Evolutionary conservation across 257 asterid species (phyloP).

Genomic region (Solanum ossicruentum): DNA sequence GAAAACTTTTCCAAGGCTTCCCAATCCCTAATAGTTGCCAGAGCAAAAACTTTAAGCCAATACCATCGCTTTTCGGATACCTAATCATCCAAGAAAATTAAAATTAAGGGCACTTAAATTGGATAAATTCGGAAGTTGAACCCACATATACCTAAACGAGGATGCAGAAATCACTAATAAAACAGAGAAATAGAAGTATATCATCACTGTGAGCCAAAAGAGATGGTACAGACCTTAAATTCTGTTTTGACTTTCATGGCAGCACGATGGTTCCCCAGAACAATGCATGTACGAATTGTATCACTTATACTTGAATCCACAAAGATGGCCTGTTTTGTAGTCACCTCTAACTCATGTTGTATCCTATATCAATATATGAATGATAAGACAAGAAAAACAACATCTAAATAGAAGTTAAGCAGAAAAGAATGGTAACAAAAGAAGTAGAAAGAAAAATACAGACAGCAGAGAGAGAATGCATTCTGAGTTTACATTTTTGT

Average conservation of each 20-base stretch:
- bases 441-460: background rate
- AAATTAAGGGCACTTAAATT: background rate
- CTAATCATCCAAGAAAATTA: conserved; percentile 25
- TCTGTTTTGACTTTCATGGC: conserved; percentile 72
- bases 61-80: conserved; percentile 96
- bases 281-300: conserved; percentile 93
- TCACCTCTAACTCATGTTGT: conserved; percentile 74
- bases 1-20: conserved; percentile 81
- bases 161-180: background rate
- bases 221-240: conserved; percentile 53
- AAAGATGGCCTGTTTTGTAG: conserved; percentile 83
- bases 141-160: background rate
- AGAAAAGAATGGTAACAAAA: background rate
- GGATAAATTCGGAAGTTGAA: background rate
- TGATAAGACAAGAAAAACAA: background rate
- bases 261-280: conserved; percentile 76
- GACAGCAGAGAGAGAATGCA: background rate
- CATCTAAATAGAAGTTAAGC: background rate
- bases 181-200: background rate
- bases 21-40: conserved; percentile 93
- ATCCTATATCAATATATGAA: conserved; percentile 27
- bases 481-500: background rate
- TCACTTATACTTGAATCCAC: conserved; percentile 95
- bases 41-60: conserved; percentile 93
- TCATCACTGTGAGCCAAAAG: background rate